phyloP scores from a whole-genome alignment of 2,329 filamentous ascomycete genomes.

The Epichloe glyceriae region DNA sequence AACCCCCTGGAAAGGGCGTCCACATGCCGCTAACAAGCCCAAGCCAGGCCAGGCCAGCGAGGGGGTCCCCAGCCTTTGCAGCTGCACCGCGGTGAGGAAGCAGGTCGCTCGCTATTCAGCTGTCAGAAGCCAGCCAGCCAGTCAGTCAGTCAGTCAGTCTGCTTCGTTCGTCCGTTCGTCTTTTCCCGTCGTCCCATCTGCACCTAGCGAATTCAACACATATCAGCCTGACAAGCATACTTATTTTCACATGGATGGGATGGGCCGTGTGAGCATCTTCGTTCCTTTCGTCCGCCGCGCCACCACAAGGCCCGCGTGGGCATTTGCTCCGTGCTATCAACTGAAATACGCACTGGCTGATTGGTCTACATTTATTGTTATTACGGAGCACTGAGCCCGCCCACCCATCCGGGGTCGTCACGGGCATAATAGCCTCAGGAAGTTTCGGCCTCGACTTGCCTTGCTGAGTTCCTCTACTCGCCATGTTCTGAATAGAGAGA shows the following conservation, averaged over 20 bases:
- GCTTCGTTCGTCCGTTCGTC: too few species aligned
- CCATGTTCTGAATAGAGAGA: background rate
- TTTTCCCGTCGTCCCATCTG: too few species aligned
- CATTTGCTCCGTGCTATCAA: background rate
- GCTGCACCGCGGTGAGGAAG: too few species aligned
- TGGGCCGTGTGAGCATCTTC: too few species aligned
- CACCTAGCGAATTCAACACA: too few species aligned
- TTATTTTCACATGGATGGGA: too few species aligned
- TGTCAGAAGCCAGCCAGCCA: too few species aligned
- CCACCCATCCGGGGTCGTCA: background rate
- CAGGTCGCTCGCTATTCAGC: too few species aligned
- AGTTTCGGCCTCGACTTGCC: background rate
- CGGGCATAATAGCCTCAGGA: background rate
- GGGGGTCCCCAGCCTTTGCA: too few species aligned
- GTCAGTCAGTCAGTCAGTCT: too few species aligned
- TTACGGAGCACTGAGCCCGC: background rate
- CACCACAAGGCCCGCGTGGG: background rate
- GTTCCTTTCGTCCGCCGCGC: background rate
- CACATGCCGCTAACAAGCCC: background rate
- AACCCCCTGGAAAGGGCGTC: background rate
- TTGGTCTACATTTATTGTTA: background rate
- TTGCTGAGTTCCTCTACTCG: background rate
- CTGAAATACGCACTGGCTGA: background rate
- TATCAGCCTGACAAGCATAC: too few species aligned
- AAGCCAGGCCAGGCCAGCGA: too few species aligned